A percentile compares a stretch with the other conserved stretches of the same genome.
phyloP scores from a whole-genome alignment of 139 green algal genomes.

The Diplosphaera chodatii region DNA sequence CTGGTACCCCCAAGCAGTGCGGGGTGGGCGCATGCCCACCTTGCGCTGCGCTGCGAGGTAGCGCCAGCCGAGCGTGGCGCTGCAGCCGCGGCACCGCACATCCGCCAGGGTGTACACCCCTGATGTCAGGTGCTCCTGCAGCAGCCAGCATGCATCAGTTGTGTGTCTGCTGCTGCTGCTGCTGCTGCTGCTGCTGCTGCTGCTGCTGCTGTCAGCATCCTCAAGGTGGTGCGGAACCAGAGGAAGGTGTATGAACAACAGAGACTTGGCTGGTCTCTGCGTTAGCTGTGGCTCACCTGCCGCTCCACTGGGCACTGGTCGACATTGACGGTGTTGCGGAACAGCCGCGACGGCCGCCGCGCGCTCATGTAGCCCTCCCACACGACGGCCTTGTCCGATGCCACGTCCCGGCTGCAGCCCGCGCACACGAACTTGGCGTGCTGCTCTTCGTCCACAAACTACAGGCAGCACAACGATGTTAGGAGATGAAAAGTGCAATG shows the following conservation, averaged over 20 bases:
- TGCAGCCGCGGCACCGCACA: slow-evolving; percentile 32
- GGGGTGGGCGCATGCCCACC: neutral
- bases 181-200: too few species aligned
- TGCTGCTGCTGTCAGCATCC: neutral
- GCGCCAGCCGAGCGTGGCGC: slow-evolving; percentile 27
- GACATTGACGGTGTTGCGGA: slow-evolving; percentile 35
- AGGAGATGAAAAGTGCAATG: too few species aligned
- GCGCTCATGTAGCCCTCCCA: slow-evolving; percentile 50
- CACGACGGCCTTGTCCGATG: slow-evolving; percentile 17
- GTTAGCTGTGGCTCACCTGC: neutral
- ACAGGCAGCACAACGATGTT: too few species aligned
- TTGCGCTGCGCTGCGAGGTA: slow-evolving; percentile 28
- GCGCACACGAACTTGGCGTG: neutral
- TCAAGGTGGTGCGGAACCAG: neutral
- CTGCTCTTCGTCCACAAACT: neutral
- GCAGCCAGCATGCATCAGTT: neutral
- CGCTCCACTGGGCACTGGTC: slow-evolving; percentile 1
- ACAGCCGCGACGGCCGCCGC: slow-evolving; percentile 32
- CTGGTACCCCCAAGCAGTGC: neutral
- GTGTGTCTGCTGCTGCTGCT: too few species aligned
- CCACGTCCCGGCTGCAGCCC: slow-evolving; percentile 16
- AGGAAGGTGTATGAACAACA: neutral
- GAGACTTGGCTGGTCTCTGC: neutral
- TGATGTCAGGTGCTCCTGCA: slow-evolving; percentile 21
- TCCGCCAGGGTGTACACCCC: slow-evolving; percentile 37